Evolutionary conservation across 2,329 filamentous ascomycete species (phyloP), one percentile per base, ranked within the genome.

Genomic region (Diplocarpon mali): DNA sequence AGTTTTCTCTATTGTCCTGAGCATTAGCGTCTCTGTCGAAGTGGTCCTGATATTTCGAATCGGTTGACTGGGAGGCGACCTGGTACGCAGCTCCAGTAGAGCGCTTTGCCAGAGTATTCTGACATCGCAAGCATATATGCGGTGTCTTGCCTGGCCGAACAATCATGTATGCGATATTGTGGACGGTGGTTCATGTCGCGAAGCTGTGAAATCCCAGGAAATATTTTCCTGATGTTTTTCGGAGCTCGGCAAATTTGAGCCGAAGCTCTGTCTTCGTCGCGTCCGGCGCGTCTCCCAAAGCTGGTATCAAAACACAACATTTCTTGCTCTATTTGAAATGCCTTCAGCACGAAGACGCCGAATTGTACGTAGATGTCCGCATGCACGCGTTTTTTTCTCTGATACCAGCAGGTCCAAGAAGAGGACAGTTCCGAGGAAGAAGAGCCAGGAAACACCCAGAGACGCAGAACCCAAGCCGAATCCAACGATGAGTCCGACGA

Each of bases 41-140:
- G 20, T 24, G 20, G 20, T 24, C 7, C 20, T 32, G 30, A 5
- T 12, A 5, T 32, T 48, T 35, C 20, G 35, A 17, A 29, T 14
- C 29, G 12, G 54, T 51, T 8, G 51, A 57, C 24, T 46, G 49
- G 29, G 44, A 49, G 30, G 49, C 48, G 30, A 16, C 28, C 41
- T 45, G 52, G 14, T 35, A 20, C 29, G 35, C 15, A 24, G 41
- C 15, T 17, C n/a, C 40, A 31, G 35, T 37, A 6, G 36, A 35
- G 16, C 44, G 52, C 44, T 49, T 50, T 17, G 51, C 51, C 41
- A 60, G 53, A 42, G 46, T 48, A 35, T 51, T 40, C 46, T 57
- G 57, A 45, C 60, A 63, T 52, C 57, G 53, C 38, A 62, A 53
- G 54, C 60, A 63, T 53, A 62, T 53, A 43, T 60, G 55, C 46